Base-by-base conservation (phyloP, 1,284 basidiomycete genomes). In the Apiotrichum domesticum region DNA sequence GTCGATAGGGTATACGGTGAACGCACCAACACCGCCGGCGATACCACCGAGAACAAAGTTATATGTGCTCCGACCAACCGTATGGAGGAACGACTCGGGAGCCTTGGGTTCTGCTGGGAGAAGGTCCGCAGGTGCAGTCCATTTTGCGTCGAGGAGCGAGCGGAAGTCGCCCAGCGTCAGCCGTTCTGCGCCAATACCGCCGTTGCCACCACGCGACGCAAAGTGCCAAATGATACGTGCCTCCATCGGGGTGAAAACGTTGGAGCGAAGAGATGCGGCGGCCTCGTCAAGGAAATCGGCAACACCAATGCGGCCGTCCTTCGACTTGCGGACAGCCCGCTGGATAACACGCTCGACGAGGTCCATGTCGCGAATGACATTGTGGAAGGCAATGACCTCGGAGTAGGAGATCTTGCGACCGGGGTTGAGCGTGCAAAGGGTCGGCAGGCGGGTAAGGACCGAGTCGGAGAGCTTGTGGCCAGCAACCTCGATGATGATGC, bases 141-240 rank as follows among this genome's bases (percentile, higher is more conserved):
- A 56, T 59, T 74, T 76, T 7, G 75, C 74, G 72, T 96, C 92
- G 48, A 97, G 79, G 35, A 97, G 77, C 68, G 92, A 88, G 15
- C 86, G 87, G 76, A 97, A 97, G 76, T 97, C 93, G 49, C 87
- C 76, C 41, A 94, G 76, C 6, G 89, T 82, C 50, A 96, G 82
- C 21, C 91, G 83, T 47, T 73, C 65, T n/a, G 56, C 61, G 63
- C 41, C 41, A 15, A 85, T 83, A 47, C 78, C 78, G n/a, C 39
- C 44, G 51, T 62, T 61, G 47, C 80, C 78, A 6, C 91, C 92
- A 55, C 90, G 84, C 15, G 87, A 86, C 14, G 90, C 91, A 78
- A 96, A 96, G 76, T 97, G 93, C 79, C 95, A 97, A 67, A 96
- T 86, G 68, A 96, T 95, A 56, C 86, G 85, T 33, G 90, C 91